Conservation (phyloP, 306 rosid species). For the Gleditsia sinensis region DNA sequence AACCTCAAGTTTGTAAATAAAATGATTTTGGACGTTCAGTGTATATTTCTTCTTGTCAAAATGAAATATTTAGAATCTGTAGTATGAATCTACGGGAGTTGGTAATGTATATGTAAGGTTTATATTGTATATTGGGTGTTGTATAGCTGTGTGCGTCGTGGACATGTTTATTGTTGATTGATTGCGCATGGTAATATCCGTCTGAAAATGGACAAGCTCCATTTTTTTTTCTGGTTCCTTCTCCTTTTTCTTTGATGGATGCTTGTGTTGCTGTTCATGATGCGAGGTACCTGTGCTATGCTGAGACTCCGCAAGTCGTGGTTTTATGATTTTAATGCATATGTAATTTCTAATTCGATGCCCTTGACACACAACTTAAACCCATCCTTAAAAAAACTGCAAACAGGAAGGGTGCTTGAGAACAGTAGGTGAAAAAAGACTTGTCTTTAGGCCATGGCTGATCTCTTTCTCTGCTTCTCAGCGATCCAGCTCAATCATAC, state of each 20-base stretch:
- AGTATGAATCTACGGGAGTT: constrained; percentile 29
- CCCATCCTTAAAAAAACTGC: too few species aligned
- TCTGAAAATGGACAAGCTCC: background rate
- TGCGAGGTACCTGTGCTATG: too few species aligned
- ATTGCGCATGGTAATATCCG: background rate
- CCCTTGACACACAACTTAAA: too few species aligned
- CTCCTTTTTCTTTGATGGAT: background rate
- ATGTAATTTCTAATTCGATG: too few species aligned
- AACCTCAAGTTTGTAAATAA: constrained; percentile 46
- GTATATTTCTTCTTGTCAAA: constrained; percentile 32
- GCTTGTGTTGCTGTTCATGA: too few species aligned
- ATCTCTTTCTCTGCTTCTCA: too few species aligned
- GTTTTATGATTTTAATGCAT: too few species aligned
- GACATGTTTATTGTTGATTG: background rate
- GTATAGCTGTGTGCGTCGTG: constrained; percentile 19
- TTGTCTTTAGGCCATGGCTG: too few species aligned
- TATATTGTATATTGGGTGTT: constrained; percentile 23
- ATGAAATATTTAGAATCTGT: constrained; percentile 34
- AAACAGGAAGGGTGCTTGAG: too few species aligned
- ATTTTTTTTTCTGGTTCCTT: background rate
- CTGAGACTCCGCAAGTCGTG: too few species aligned
- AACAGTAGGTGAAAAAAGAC: too few species aligned
- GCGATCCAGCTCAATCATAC: too few species aligned
- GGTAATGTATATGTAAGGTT: constrained; percentile 37
- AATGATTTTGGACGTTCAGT: constrained; percentile 36